A percentile compares a stretch with the other conserved stretches of the same genome.
Conservation (phyloP, 2,329 filamentous ascomycete genomes). For the Aspergillus flavus region DNA sequence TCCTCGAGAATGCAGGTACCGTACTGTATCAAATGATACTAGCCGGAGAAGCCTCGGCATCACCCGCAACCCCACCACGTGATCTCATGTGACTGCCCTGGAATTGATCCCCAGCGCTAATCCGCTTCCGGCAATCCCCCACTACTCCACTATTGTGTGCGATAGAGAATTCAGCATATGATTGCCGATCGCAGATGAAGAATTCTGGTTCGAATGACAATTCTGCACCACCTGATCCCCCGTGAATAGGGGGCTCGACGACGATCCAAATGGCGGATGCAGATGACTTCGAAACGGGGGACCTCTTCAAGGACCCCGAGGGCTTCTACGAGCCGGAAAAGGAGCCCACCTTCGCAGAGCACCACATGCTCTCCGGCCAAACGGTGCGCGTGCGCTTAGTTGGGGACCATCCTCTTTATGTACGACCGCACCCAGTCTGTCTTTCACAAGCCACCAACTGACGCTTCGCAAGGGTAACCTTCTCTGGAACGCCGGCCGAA, state of each 20-base stretch:
- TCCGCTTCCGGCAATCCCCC: neutral
- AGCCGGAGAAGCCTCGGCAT: constrained; percentile 4
- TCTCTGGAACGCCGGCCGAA: constrained; percentile 86
- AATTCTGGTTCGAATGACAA: constrained; percentile 7
- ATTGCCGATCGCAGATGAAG: constrained; percentile 5
- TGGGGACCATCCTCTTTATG: constrained; percentile 84
- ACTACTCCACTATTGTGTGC: constrained; percentile 1
- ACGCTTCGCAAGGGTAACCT: constrained; percentile 67
- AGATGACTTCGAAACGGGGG: constrained; percentile 42
- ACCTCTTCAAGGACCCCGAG: constrained; percentile 78
- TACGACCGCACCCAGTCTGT: constrained; percentile 40
- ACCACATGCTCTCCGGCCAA: constrained; percentile 68
- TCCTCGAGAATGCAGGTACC: constrained; percentile 2
- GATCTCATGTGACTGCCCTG: constrained; percentile 3
- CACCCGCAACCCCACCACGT: neutral
- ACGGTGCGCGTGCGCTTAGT: constrained; percentile 74
- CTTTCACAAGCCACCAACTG: constrained; percentile 16
- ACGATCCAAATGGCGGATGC: constrained; percentile 26
- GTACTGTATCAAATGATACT: neutral
- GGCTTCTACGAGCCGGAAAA: constrained; percentile 80
- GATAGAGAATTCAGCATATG: constrained; percentile 8
- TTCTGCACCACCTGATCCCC: constrained; percentile 5
- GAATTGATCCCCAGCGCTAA: neutral
- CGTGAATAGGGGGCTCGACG: neutral
- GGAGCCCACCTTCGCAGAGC: constrained; percentile 70